Base-by-base conservation (phyloP, 495 filamentous ascomycete species). In the Hypomontagnella monticulosa region DNA sequence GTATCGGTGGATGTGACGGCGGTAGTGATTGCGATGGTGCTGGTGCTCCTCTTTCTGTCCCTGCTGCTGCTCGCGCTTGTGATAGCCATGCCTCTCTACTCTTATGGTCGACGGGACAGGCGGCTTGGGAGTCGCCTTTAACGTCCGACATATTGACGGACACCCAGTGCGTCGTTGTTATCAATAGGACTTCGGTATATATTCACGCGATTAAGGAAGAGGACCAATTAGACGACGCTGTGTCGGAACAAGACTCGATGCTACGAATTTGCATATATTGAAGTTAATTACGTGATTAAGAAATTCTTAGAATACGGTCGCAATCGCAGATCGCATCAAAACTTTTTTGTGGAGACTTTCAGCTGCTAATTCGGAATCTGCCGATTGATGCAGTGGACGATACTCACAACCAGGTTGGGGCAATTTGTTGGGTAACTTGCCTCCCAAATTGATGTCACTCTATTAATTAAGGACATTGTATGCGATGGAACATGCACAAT, bases 51-150 rank as follows among this genome's bases (percentile, higher is more conserved):
- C 14, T 19, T 15, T 47, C 15, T 3, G 56, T 38, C 61, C 61
- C 63, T 19, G 43, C 38, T 18, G 66, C 69, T 0, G 73, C 71
- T 55, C 70, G 71, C 0, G 80, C 79, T 60, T 81, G 75, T 30
- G 73, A 76, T 23, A 97, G 81, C 93, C 93, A 99, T 60, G 89
- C 81, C 64, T 89, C 87, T 61, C 94, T 88, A 20, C 93, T 90
- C 70, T 90, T 89, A 71, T 91, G 90, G 77, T 97, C 93, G 61
- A 97, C 91, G 1, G 95, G 95, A 69, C 95, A 97, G 61, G 82
- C 79, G 51, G 54, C 30, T 47, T 59, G 41, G 9, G 63, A 56
- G 34, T 70, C 53, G 42, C 5, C 43, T 23, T 46, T 52, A 15
- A 7, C 57, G 38, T 63, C 60, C 44, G 59, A 59, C 65, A 68